A percentile compares a stretch with the other conserved stretches of the same genome.
Evolutionary conservation across 1,284 basidiomycete genomes (phyloP).

Genomic region (Violaceomyces palustris): DNA sequence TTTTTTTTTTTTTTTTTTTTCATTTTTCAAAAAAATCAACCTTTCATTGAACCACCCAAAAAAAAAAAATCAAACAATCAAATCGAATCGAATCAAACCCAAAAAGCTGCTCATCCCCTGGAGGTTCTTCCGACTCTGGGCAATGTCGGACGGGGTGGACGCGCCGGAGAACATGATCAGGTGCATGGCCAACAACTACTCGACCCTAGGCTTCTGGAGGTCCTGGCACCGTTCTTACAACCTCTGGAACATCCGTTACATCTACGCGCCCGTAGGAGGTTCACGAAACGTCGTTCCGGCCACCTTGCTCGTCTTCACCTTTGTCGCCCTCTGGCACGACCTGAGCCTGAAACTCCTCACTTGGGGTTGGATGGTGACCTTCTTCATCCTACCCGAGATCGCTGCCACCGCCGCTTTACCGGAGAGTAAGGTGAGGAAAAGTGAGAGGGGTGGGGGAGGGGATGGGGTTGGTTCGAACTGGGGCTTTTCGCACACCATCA

Average conservation of each 20-base stretch:
- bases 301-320: conserved; percentile 81
- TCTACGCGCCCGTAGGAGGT: conserved; percentile 90
- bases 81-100: conserved; percentile 50
- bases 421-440: conserved; percentile 61
- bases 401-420: conserved; percentile 62
- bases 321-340: conserved; percentile 99
- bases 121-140: conserved; percentile 96
- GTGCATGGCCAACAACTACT: conserved; percentile 98
- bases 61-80: background rate
- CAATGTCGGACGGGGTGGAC: conserved; percentile 80
- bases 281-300: conserved; percentile 63
- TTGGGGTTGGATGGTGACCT: conserved; percentile 92
- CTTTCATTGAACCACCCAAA: too few relatives aligned
- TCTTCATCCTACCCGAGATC: conserved; percentile 87
- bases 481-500: background rate
- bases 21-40: too few relatives aligned
- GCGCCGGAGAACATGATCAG: conserved; percentile 98
- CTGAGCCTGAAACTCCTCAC: conserved; percentile 78
- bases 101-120: conserved; percentile 94
- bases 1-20: background rate
- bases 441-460: background rate
- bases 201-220: conserved; percentile 86
- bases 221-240: conserved; percentile 96
- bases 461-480: too few relatives aligned
- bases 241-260: conserved; percentile 79